These are phyloP conservation scores for Gracilaria domingensis DNA, from an alignment of 23 red algal genomes.

Conservation along the genomic window DNA sequence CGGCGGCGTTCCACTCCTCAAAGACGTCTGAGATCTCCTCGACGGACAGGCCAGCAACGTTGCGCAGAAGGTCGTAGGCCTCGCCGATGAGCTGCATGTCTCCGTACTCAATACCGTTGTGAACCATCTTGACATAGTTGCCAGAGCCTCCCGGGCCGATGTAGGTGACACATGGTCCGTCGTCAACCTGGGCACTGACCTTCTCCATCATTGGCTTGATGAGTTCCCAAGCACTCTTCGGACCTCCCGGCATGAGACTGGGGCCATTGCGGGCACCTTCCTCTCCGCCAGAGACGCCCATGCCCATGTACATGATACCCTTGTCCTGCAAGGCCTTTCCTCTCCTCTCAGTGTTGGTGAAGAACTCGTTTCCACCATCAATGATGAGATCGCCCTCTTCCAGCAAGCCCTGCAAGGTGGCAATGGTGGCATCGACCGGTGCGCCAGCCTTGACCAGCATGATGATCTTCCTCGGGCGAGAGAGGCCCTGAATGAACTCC, in stretches of 20 bases:
- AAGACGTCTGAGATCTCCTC: constrained; percentile 77
- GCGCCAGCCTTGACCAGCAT: constrained; percentile 96
- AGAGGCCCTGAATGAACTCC: constrained; percentile 73
- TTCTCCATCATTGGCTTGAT: constrained; percentile 80
- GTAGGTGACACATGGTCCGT: constrained; percentile 92
- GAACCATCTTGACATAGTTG: constrained; percentile 99
- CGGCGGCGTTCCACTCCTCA: constrained; percentile 88
- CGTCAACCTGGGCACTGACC: constrained; percentile 94
- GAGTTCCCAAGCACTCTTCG: constrained; percentile 60
- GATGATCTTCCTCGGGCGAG: constrained; percentile 89
- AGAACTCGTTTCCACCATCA: constrained; percentile 97
- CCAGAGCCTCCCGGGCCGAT: constrained; percentile 95
- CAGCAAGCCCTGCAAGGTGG: constrained; percentile 62
- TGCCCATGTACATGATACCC: constrained; percentile 93
- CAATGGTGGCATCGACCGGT: constrained; percentile 91
- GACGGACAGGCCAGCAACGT: constrained; percentile 55
- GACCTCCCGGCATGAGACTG: constrained; percentile 97
- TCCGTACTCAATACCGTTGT: constrained; percentile 99
- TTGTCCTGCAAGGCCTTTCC: constrained; percentile 70
- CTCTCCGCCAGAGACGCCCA: constrained; percentile 96
- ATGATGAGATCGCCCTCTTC: constrained; percentile 98
- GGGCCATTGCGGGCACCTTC: constrained; percentile 97
- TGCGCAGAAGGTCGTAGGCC: constrained; percentile 83
- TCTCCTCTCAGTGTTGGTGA: constrained; percentile 91
- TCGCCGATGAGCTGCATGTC: constrained; percentile 99